Evolutionary conservation across 2,329 filamentous ascomycete species (phyloP).

Genomic region (Aspergillus caelatus): DNA sequence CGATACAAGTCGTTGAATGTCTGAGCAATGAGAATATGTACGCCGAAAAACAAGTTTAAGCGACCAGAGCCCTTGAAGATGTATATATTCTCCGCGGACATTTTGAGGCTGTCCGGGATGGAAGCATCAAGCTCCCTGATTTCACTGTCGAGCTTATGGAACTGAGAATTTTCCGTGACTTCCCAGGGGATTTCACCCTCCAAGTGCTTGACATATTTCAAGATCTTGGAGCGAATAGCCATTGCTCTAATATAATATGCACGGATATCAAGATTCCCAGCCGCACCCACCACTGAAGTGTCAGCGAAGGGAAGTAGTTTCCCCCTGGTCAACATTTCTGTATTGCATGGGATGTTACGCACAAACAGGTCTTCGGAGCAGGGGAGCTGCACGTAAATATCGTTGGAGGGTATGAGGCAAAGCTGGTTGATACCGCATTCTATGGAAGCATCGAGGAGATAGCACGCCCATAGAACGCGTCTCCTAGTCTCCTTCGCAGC

Average conservation of each 20-base stretch:
- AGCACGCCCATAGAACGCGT: constrained; percentile 37
- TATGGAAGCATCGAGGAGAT: constrained; percentile 9
- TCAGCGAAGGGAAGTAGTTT: constrained; percentile 3
- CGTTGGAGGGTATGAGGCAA: constrained; percentile 24
- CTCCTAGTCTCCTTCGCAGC: constrained; percentile 32
- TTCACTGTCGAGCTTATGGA: background rate
- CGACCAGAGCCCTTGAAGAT: background rate
- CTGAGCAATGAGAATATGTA: background rate
- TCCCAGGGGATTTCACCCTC: constrained; percentile 8
- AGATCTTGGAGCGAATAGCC: constrained; percentile 7
- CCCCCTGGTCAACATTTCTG: constrained; percentile 27
- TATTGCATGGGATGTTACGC: constrained; percentile 31
- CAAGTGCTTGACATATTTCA: constrained; percentile 7
- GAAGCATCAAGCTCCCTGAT: background rate
- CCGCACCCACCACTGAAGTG: background rate
- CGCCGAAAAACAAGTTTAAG: background rate
- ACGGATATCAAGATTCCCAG: constrained; percentile 4
- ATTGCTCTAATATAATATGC: constrained; percentile 8
- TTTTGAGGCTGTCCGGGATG: background rate
- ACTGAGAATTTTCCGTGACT: background rate
- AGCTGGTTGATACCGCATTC: background rate
- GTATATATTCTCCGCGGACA: background rate
- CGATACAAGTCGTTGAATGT: background rate
- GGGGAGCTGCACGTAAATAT: constrained; percentile 36
- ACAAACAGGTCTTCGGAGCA: constrained; percentile 34